These are phyloP conservation scores for Nemania serpens DNA, from an alignment of 2,329 filamentous ascomycete genomes.

Conservation along the genomic window DNA sequence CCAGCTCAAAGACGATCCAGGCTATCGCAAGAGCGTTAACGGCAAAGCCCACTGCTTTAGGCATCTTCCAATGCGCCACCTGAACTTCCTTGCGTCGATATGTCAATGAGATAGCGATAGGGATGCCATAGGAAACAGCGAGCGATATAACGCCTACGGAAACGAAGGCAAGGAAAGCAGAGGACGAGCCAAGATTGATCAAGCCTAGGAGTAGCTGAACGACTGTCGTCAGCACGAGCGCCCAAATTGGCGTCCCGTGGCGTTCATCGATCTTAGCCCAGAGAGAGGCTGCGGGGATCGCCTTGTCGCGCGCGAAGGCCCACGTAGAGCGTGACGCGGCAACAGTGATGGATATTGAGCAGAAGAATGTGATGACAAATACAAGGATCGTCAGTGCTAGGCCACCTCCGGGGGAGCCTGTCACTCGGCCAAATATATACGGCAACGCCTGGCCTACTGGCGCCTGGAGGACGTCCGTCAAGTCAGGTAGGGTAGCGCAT, in stretches of 20 bases:
- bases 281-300: constrained; percentile 55
- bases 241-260: constrained; percentile 59
- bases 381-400: constrained; percentile 58
- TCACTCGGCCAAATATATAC: constrained; percentile 56
- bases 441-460: constrained; percentile 59
- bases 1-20: constrained; percentile 58
- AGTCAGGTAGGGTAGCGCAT: constrained; percentile 49
- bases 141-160: constrained; percentile 60
- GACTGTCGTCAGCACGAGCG: constrained; percentile 58
- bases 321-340: constrained; percentile 69
- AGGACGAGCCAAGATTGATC: constrained; percentile 61
- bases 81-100: constrained; percentile 52
- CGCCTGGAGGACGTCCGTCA: constrained; percentile 51
- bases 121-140: constrained; percentile 60
- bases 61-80: constrained; percentile 54
- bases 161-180: constrained; percentile 62
- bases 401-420: constrained; percentile 56
- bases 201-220: constrained; percentile 59
- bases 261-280: constrained; percentile 58
- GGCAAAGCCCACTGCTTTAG: constrained; percentile 46
- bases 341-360: constrained; percentile 68
- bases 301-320: constrained; percentile 65
- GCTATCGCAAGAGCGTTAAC: constrained; percentile 52
- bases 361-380: constrained; percentile 61
- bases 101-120: constrained; percentile 56